These are phyloP conservation scores for Pseudogymnoascus sp. DNA, from an alignment of 2,329 filamentous ascomycete species.

Conservation along the genomic window DNA sequence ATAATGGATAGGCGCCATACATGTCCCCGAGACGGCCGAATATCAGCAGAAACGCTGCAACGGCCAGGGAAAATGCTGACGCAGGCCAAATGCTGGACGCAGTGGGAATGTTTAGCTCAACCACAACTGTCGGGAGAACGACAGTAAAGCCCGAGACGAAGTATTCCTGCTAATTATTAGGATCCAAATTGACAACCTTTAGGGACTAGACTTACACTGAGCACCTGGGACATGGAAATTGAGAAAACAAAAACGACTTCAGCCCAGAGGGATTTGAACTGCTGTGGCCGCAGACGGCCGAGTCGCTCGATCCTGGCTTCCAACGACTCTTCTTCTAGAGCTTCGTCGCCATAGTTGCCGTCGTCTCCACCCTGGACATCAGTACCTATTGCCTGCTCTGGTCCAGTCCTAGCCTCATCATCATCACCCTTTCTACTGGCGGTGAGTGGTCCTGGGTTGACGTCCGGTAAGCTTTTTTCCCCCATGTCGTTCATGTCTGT, in stretches of 20 bases:
- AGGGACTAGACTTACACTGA: constrained; percentile 36
- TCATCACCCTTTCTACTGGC: not conserved
- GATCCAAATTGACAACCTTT: not conserved
- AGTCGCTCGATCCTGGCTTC: constrained; percentile 43
- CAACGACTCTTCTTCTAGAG: constrained; percentile 23
- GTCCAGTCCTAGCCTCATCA: not conserved
- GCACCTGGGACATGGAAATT: constrained; percentile 50
- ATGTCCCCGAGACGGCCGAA: constrained; percentile 56
- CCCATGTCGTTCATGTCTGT: not conserved
- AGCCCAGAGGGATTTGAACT: constrained; percentile 43
- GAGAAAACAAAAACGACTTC: constrained; percentile 55
- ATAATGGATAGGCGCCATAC: constrained; percentile 55
- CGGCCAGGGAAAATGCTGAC: constrained; percentile 51
- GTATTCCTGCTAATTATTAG: constrained; percentile 42
- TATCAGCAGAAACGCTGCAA: constrained; percentile 53
- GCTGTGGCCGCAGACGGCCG: constrained; percentile 49
- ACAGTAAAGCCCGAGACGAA: constrained; percentile 69
- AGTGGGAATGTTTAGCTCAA: constrained; percentile 56
- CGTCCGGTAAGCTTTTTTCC: not conserved
- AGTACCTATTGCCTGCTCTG: not conserved
- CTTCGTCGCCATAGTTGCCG: not conserved
- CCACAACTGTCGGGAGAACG: constrained; percentile 59
- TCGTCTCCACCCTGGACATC: not conserved
- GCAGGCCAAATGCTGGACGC: constrained; percentile 56
- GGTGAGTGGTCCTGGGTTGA: not conserved